Base-by-base conservation (phyloP, 371 early-diverging fungal species). In the Blakeslea trispora region DNA sequence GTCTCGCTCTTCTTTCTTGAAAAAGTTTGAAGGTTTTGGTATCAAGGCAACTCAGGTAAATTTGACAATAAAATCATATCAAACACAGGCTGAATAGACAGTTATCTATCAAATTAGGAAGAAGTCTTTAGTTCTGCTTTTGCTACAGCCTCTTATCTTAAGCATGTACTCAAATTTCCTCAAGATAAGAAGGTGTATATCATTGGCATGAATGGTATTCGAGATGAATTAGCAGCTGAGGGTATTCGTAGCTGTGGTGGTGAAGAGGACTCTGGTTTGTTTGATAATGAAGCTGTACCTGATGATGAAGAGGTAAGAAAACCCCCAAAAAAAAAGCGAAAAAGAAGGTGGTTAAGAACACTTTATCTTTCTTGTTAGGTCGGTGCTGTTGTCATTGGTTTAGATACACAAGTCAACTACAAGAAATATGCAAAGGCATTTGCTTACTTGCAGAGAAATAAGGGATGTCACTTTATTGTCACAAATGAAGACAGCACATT, bases 111-210 rank as follows among this genome's bases (percentile, higher is more conserved):
- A 39, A 9, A 23, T 32, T 72, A 92, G 87, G 87, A 91, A 19
- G 95, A 98, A 53, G 90, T 98, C 14, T 96, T 96, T 58, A 88
- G 92, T 45, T 95, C 97, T n/a, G 85, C 97, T 0, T 95, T 89
- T 69, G 95, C 95, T 0, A 91, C 97, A 0, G 99, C 99, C 0
- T 88, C 88, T 55, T 98, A 97, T 66, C 77, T 98, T 18, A 86
- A 83, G 63, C 71, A 94, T 53, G 80, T 91, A 5, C 72, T 89
- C 21, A 77, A 90, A 19, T 91, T 97, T 45, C 87, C 93, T 1
- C 63, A 61, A 23, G 89, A 90, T 63, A 95, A 96, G 73, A 86
- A 90, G 66, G 94, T 92, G 5, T 98, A 91, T 57, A 85, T 97
- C 28, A 78, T 94, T 68, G 99, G 99, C 35, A 91, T 91, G 84